A percentile compares a stretch with the other conserved stretches of the same genome.
phyloP scores from a whole-genome alignment of 2,329 filamentous ascomycete genomes.

The Arthrobotrys megalospora region DNA sequence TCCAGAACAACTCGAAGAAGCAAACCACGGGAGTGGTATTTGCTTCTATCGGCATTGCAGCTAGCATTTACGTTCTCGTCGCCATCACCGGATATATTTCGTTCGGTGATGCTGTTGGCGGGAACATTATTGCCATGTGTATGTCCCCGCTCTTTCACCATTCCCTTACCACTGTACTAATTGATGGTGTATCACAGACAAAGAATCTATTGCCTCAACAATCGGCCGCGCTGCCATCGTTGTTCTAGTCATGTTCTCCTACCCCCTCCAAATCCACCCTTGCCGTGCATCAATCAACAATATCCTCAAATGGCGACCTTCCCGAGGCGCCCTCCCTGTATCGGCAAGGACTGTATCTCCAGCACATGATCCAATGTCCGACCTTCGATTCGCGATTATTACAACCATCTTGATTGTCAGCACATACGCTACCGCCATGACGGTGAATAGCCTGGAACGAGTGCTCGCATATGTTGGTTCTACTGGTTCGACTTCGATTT shows the following conservation, averaged over 20 bases:
- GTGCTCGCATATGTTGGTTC: constrained; percentile 96
- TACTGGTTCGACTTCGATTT: constrained; percentile 94
- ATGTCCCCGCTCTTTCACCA: constrained; percentile 67
- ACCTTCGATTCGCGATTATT: constrained; percentile 88
- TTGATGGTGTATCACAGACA: constrained; percentile 69
- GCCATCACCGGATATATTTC: constrained; percentile 96
- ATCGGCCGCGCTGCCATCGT: constrained; percentile 97
- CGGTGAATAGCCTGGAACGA: constrained; percentile 87
- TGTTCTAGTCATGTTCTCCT: constrained; percentile 94
- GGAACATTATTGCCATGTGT: constrained; percentile 96
- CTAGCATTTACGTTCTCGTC: constrained; percentile 87
- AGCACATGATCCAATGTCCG: constrained; percentile 79
- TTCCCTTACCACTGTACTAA: constrained; percentile 45
- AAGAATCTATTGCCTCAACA: constrained; percentile 84
- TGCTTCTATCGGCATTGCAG: constrained; percentile 89
- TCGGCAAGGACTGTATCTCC: constrained; percentile 66
- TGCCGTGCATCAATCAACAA: constrained; percentile 96
- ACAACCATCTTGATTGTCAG: constrained; percentile 87
- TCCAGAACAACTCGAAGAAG: constrained; percentile 84
- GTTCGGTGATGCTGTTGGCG: constrained; percentile 88
- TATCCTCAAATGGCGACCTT: constrained; percentile 90
- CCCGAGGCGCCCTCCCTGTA: constrained; percentile 62
- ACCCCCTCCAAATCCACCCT: constrained; percentile 94
- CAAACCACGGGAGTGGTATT: constrained; percentile 84
- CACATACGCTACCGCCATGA: constrained; percentile 90